Evolutionary conservation across 768 basidiomycete genomes (phyloP), one percentile per base, ranked within the genome.

Genomic region (Mrakia hoshinonis): DNA sequence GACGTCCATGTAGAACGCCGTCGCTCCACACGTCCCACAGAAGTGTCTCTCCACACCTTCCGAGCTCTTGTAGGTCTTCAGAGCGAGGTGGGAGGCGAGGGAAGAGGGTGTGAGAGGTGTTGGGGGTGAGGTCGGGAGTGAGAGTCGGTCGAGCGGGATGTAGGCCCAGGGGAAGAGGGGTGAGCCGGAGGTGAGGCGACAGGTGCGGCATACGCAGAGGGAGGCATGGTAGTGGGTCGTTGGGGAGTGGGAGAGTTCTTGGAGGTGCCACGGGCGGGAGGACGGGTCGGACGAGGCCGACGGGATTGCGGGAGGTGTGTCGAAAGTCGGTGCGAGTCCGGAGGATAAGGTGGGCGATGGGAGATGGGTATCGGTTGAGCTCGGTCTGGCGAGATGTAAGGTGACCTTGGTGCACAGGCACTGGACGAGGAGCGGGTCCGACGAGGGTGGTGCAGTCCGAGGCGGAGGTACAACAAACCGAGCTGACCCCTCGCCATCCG

Each of bases 201-300:
- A 76, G 46, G 54, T 39, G 36, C 74, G 74, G 46, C 26, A 60
- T 39, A 51, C 66, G 72, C 36, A 69, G 64, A 65, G 36, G 70
- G 66, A 70, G 61, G 66, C 71, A 55, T 31, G 15, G 43, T 18
- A 31, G 13, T 26, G 67, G 51, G 51, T 52, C n/a, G 22, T 4
- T 3, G 7, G n/a, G 51, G 10, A 26, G 51, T 10, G 20, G 46
- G 10, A 47, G 29, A 55, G 54, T 26, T 18, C 18, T 1, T 13
- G 29, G 12, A 34, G 29, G 26, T 31, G 34, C 54, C 54, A 55
- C 2, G n/a, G 54, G 9, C 34, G 9, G 9, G n/a, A 26, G 54
- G n/a, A 26, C n/a, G 54, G 20, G 29, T 26, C n/a, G 29, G 29
- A 55, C 26, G 54, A 55, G 10, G 20, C 10, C 10, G 46, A 47